These are phyloP conservation scores for Chlorella sp. DNA, from an alignment of 139 green algal genomes.

Conservation along the genomic window DNA sequence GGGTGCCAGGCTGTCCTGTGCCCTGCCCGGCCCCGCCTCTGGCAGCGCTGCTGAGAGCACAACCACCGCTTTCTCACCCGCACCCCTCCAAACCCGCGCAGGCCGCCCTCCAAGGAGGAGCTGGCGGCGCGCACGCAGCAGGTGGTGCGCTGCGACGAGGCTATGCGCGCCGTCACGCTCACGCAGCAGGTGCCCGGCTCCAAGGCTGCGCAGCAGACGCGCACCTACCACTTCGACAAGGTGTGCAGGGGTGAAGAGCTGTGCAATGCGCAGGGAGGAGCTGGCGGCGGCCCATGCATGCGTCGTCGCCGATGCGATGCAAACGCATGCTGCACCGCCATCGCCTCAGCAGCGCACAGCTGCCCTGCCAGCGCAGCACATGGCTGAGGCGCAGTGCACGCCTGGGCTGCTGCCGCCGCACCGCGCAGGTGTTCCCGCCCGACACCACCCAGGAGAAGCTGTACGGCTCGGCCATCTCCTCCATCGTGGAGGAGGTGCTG, in stretches of 20 bases:
- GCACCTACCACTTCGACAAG: constrained; percentile 96
- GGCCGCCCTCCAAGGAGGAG: constrained; percentile 85
- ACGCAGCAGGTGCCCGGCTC: constrained; percentile 75
- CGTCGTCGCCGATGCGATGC: too few relatives aligned
- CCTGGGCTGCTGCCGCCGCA: not conserved
- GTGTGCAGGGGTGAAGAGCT: too few relatives aligned
- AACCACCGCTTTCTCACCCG: not conserved
- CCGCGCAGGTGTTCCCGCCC: constrained; percentile 84
- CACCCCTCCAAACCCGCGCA: constrained; percentile 32
- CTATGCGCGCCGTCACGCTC: constrained; percentile 81
- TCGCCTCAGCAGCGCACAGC: not conserved
- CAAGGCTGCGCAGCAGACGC: constrained; percentile 71
- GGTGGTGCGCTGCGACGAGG: constrained; percentile 89
- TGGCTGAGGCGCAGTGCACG: not conserved
- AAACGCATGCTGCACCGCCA: too few relatives aligned
- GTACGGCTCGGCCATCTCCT: constrained; percentile 85
- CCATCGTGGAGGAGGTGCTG: constrained; percentile 97
- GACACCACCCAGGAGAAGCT: constrained; percentile 88
- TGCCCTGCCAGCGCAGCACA: not conserved
- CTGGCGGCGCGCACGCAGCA: constrained; percentile 64
- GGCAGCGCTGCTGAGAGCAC: too few relatives aligned
- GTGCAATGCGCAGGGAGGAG: too few relatives aligned
- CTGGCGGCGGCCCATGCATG: too few relatives aligned
- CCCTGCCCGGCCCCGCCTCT: too few relatives aligned
- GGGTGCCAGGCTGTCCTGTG: too few relatives aligned